Conservation (phyloP, 202 grass and related monocot genomes). For the Carex arenaria region DNA sequence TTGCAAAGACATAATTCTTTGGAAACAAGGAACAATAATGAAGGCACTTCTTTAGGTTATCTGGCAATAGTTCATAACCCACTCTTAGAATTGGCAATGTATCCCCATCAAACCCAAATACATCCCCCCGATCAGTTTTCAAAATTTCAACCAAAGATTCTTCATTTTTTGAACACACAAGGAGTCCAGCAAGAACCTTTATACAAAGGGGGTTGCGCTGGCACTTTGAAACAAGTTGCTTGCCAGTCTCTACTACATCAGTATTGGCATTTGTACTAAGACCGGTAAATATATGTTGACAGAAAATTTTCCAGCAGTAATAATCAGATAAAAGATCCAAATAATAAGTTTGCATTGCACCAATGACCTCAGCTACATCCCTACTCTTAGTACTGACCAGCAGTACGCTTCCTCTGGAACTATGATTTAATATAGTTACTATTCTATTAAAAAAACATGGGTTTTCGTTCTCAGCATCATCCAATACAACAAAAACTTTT, state of each 20-base stretch:
- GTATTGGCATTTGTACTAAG: not conserved
- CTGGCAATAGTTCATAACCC: constrained; percentile 21
- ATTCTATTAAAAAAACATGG: constrained; percentile 23
- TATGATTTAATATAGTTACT: not conserved
- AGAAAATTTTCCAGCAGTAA: constrained; percentile 21
- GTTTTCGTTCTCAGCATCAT: constrained; percentile 24
- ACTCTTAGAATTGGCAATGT: constrained; percentile 25
- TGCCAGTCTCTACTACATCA: not conserved
- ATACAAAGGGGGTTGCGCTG: too few relatives aligned
- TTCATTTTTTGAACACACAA: not conserved
- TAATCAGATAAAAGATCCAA: constrained; percentile 22
- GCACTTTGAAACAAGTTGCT: too few relatives aligned
- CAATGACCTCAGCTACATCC: constrained; percentile 20
- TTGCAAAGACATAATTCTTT: constrained; percentile 27
- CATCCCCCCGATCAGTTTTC: constrained; percentile 21
- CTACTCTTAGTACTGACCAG: constrained; percentile 6
- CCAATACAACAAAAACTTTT: constrained; percentile 24
- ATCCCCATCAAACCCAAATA: not conserved
- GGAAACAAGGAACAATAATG: constrained; percentile 28
- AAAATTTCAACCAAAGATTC: constrained; percentile 22
- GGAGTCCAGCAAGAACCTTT: not conserved
- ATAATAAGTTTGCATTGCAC: not conserved
- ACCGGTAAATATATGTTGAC: not conserved
- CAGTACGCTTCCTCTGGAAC: not conserved
- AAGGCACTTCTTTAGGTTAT: constrained; percentile 26